phyloP scores from a whole-genome alignment of 352 stramenopile genomes.

The Phytopythium vexans region DNA sequence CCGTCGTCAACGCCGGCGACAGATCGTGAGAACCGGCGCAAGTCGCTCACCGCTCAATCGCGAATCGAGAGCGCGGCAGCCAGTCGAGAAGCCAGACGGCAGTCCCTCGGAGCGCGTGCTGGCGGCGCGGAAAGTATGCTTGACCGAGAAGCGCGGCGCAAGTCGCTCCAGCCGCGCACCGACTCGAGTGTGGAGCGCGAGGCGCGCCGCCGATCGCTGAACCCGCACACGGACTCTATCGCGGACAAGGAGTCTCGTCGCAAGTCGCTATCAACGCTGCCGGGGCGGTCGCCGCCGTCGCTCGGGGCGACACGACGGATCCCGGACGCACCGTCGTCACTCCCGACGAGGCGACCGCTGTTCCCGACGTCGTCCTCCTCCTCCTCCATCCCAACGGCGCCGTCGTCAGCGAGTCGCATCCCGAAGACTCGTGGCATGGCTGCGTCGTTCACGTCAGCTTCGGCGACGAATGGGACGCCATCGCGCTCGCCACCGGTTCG shows the following conservation, averaged over 20 bases:
- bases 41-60: conserved; percentile 2
- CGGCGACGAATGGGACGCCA: conserved; percentile 11
- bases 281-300: conserved; percentile 20
- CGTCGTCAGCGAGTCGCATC: conserved; percentile 4
- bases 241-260: conserved; percentile 28
- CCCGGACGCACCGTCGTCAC: conserved; percentile 9
- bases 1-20: neutral
- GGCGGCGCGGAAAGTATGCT: neutral
- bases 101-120: conserved; percentile 2
- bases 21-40: conserved; percentile 4
- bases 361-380: conserved; percentile 4
- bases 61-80: neutral
- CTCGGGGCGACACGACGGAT: conserved; percentile 13
- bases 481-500: conserved; percentile 18
- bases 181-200: neutral
- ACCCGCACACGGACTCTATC: conserved; percentile 16
- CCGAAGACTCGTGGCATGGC: conserved; percentile 9
- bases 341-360: conserved; percentile 6
- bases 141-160: too few relatives aligned
- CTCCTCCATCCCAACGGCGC: conserved; percentile 3
- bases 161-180: too few relatives aligned
- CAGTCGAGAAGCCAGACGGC: neutral
- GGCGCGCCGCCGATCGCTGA: conserved; percentile 3
- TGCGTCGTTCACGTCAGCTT: conserved; percentile 9
- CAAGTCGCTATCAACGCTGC: conserved; percentile 44